Conservation (phyloP, 2,329 filamentous ascomycete genomes). For the Monilinia fructigena region DNA sequence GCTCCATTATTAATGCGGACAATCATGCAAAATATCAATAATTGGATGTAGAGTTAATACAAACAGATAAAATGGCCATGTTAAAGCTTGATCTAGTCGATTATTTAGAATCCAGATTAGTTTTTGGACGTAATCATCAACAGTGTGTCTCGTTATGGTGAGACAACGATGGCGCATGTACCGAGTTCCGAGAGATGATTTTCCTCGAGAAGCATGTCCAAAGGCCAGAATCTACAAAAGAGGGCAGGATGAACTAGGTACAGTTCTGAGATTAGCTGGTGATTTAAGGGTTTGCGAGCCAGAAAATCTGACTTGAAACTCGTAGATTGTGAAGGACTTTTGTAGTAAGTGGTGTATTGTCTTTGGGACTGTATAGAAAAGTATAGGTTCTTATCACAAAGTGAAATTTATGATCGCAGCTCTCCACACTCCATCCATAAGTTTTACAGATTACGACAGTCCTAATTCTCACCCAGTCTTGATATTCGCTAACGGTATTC, state of each 20-base stretch:
- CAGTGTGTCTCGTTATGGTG: background rate
- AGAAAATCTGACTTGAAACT: background rate
- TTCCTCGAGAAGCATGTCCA: background rate
- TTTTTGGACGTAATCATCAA: constrained; percentile 18
- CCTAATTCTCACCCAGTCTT: too few relatives aligned
- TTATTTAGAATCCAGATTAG: background rate
- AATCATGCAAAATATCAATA: too few relatives aligned
- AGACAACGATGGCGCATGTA: background rate
- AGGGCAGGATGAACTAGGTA: background rate
- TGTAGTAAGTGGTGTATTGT: background rate
- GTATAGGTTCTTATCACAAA: background rate
- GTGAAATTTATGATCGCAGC: too few relatives aligned
- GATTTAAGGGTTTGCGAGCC: too few relatives aligned
- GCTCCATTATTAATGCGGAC: too few relatives aligned
- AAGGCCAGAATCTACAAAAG: constrained; percentile 3
- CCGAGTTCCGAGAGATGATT: background rate
- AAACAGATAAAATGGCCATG: too few relatives aligned
- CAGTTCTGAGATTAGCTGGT: background rate
- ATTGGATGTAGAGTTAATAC: too few relatives aligned
- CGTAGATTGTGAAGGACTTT: background rate
- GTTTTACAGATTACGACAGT: background rate
- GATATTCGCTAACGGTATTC: constrained; percentile 1
- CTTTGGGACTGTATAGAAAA: background rate
- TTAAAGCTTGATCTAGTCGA: too few relatives aligned
- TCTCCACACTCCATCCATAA: too few relatives aligned